Evolutionary conservation across 2,329 filamentous ascomycete species (phyloP).

Genomic region (Alternaria panax): DNA sequence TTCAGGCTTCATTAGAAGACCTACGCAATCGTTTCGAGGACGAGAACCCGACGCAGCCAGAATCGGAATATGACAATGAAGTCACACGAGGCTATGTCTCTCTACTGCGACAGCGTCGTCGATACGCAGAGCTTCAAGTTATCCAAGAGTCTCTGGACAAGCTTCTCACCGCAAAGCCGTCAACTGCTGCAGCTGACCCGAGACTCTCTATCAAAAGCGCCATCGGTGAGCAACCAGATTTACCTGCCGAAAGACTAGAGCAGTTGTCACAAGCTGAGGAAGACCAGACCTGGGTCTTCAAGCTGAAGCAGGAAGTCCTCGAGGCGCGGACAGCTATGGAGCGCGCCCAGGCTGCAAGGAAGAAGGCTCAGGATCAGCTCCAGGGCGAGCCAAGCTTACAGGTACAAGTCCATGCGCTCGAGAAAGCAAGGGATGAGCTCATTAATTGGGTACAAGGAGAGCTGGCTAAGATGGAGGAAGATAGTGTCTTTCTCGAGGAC

Average conservation of each 20-base stretch:
- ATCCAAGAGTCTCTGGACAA: constrained; percentile 56
- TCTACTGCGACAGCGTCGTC: constrained; percentile 56
- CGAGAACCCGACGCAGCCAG: constrained; percentile 39
- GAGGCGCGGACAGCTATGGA: constrained; percentile 46
- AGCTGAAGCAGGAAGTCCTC: constrained; percentile 51
- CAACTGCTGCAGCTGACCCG: constrained; percentile 34
- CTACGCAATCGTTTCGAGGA: constrained; percentile 33
- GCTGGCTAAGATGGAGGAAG: constrained; percentile 52
- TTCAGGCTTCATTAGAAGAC: constrained; percentile 42
- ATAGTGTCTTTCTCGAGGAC: constrained; percentile 45
- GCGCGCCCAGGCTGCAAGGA: constrained; percentile 32
- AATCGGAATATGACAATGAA: constrained; percentile 42
- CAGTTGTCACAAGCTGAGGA: constrained; percentile 27
- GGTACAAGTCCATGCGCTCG: constrained; percentile 51
- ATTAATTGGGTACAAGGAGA: constrained; percentile 61
- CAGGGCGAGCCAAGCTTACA: constrained; percentile 21
- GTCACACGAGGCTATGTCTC: constrained; percentile 49
- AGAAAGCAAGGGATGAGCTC: constrained; percentile 57
- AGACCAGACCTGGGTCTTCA: constrained; percentile 40
- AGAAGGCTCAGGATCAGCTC: constrained; percentile 20
- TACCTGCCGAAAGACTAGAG: constrained; percentile 45
- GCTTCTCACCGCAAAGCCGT: constrained; percentile 47
- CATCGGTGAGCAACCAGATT: constrained; percentile 48
- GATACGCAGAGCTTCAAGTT: constrained; percentile 56
- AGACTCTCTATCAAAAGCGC: constrained; percentile 35